phyloP scores from a whole-genome alignment of 192 early-diverging fungal species.

The Podila epicladia region DNA sequence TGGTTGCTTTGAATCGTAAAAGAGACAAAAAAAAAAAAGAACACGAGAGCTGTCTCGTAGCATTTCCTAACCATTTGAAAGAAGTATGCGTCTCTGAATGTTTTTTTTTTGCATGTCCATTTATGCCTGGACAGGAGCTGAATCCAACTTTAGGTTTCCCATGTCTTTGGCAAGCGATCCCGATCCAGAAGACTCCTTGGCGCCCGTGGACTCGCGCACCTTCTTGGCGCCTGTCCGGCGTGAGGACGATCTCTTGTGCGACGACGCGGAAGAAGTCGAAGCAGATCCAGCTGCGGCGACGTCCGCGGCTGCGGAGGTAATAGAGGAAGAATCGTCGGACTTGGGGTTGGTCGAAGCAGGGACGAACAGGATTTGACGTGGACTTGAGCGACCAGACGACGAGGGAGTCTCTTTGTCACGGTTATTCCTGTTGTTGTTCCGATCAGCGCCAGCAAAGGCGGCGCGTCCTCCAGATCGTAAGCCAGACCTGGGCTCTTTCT shows the following conservation, averaged over 20 bases:
- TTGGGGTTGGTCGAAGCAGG: slow-evolving; percentile 32
- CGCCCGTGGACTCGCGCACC: background rate
- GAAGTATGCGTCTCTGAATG: too few species aligned
- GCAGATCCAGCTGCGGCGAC: background rate
- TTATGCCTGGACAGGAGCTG: too few species aligned
- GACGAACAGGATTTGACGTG: slow-evolving; percentile 20
- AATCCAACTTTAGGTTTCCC: background rate
- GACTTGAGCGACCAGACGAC: background rate
- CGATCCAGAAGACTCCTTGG: background rate
- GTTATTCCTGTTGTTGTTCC: too few species aligned
- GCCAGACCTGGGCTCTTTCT: background rate
- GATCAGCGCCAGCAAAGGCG: too few species aligned
- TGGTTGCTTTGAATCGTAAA: background rate
- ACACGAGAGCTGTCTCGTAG: too few species aligned
- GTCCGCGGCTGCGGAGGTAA: background rate
- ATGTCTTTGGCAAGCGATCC: background rate
- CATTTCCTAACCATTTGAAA: too few species aligned
- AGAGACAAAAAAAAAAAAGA: too few species aligned
- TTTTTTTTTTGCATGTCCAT: too few species aligned
- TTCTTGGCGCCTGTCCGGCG: background rate
- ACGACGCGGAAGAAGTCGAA: background rate
- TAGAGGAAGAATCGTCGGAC: background rate
- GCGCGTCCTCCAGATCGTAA: too few species aligned
- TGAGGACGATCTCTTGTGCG: background rate
- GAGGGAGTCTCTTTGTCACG: background rate